Base-by-base conservation (phyloP, 2,329 filamentous ascomycete genomes). In the Neopestalotiopsis sp. region DNA sequence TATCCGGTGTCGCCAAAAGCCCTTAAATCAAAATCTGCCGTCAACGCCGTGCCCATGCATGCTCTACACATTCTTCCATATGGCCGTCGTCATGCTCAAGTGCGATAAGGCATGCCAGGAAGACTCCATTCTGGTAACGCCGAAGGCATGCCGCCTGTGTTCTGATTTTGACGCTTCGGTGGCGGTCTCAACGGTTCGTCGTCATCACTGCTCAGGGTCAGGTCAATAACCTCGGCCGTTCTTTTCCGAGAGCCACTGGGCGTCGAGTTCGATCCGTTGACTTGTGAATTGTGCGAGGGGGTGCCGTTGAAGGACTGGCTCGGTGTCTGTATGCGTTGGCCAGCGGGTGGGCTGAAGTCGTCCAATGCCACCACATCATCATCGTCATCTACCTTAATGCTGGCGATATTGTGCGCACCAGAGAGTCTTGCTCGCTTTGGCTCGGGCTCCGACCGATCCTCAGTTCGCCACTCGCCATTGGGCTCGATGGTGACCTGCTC, bases 401-500 rank as follows among this genome's bases (percentile, higher is more conserved):
- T 72, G 5, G 71, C 71, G 67, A 75, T 74, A 2, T 74, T 66
- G 12, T 76, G 66, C 4, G 65, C 70, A 40, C 67, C 68, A n/a
- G 76, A 76, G 34, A 70, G 67, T 5, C 74, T 70, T 10, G 75
- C 70, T 49, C 73, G 73, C 66, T 72, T 76, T 4, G 78, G 74
- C 49, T 78, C 75, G 2, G 73, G 68, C 45, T 82, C 80, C 3
- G 76, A 73, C 10, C 75, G 20, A 17, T 17, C 76, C 58, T 83
- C 82, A 7, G 79, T 76, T 64, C 80, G 80, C 96, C 96, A 99
- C 73, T 87, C 85, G 2, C 95, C 96, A 72, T 94, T 88, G 1
- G 95, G 94, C 75, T 98, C 94, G 57, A 99, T 94, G 1, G 91
- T 95, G 32, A 98, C 94, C 74, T 97, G 93, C 68, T 98, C 94